Conservation (phyloP, 345 rosid genomes). For the Bruguiera gymnorhiza region DNA sequence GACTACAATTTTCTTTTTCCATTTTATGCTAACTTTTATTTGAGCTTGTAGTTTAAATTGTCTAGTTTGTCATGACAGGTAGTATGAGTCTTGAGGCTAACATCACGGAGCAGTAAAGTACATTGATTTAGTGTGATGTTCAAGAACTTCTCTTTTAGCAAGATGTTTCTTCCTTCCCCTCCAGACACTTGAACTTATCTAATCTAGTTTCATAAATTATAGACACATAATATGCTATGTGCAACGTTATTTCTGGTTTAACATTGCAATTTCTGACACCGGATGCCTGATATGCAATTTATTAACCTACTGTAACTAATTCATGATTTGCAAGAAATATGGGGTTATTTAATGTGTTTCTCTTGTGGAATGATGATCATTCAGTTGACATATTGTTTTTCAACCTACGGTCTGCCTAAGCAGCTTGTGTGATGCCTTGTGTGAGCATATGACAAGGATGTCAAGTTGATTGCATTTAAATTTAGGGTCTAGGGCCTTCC, state of each 20-base stretch:
- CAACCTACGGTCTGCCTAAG: background rate
- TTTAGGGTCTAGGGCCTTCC: slow-evolving; percentile 13
- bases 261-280: background rate
- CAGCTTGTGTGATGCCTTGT: slow-evolving; percentile 3
- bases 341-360: background rate
- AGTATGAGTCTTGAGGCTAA: slow-evolving; percentile 36
- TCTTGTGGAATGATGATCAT: slow-evolving; percentile 1
- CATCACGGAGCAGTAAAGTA: slow-evolving; percentile 29
- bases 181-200: too few relatives aligned
- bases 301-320: background rate
- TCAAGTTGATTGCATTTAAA: background rate
- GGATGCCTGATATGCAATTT: slow-evolving; percentile 5
- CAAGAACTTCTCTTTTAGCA: slow-evolving; percentile 17
- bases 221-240: background rate
- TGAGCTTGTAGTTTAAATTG: slow-evolving; percentile 41
- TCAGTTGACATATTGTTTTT: slow-evolving; percentile 1
- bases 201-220: background rate
- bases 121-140: slow-evolving; percentile 17
- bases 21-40: slow-evolving; percentile 51
- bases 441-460: background rate
- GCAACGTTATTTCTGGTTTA: background rate
- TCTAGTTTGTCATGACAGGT: slow-evolving; percentile 39
- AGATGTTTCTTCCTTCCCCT: slow-evolving; percentile 10
- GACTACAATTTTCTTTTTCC: slow-evolving; percentile 42
- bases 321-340: slow-evolving; percentile 4